Evolutionary conservation across 352 stramenopile genomes (phyloP), one percentile per base, ranked within the genome.

Genomic region (Phytopythium boreale): DNA sequence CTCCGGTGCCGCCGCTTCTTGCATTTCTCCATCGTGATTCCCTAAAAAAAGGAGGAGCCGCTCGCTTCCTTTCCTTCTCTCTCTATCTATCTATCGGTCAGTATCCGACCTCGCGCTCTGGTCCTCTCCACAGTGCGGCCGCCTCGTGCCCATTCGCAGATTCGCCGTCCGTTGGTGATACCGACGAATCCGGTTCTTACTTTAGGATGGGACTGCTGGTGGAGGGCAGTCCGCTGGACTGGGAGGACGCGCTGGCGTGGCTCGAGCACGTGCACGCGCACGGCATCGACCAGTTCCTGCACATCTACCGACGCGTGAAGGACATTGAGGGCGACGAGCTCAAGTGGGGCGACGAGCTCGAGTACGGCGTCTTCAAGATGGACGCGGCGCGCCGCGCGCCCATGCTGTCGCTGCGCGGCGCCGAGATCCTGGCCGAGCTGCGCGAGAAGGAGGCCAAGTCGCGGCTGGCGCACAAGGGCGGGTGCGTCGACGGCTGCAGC

Each of bases 281-380:
- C 59, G 97, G 97, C 62, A 97, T 99, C 41, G 76, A 96, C 58
- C 97, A 99, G 82, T 99, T 99, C 74, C 83, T 99, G 60, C 96
- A 97, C 63, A 98, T 96, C 31, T 99, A 98, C 78, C 86, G 95
- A 60, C 88, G 93, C 63, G 92, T 98, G 26, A 98, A 98, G 74
- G 90, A 97, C 79, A 95, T 98, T 56, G 88, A 93, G 58, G 93
- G 92, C 56, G 93, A 98, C 75, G 93, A 97, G 71, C 83, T 99
- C 53, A 90, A 98, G 61, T 99, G 96, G 96, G 97, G 97, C 62
- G 97, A 99, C 82, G 97, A 99, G 77, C 96, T 99, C 71, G 97
- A 99, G 86, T 99, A 99, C 76, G 97, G 97, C 61, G 89, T 99
- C 56, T 99, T 99, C 83, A 83, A 96, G 59, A 80, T 99, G 68